Evolutionary conservation across 768 basidiomycete genomes (phyloP), one percentile per base, ranked within the genome.

Genomic region (Podaxis sp.): DNA sequence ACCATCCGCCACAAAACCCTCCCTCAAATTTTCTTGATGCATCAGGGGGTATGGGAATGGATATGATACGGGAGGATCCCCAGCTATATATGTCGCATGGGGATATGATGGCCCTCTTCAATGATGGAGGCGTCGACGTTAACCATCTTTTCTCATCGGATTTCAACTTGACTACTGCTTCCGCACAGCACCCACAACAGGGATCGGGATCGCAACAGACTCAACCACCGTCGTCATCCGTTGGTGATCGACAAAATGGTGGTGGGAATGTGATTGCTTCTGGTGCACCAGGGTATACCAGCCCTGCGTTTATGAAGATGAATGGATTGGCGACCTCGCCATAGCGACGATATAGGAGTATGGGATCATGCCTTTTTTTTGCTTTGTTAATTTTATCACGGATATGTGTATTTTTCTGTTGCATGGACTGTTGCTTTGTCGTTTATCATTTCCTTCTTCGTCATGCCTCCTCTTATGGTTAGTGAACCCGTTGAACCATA

Each of bases 51-150:
- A 68, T 74, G 71, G 70, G 73, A 26, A 77, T 84, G 77, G 83
- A 84, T 42, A 78, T 84, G 75, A 74, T 76, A 52, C 68, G 74
- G 66, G 77, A 76, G 54, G 84, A 85, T 63, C 67, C 82, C 36
- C 75, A 79, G 48, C 73, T 84, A 74, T 86, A 85, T 67, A 81
- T 88, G 81, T 79, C 81, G 6, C 79, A 82, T 42, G 75, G 79
- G 52, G 87, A 88, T 64, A 82, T 89, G 76, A 80, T 88, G 79
- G 79, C 81, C 64, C 76, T 89, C 70, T 84, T 89, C 63, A 80
- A 79, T 66, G 86, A 82, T 49, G 79, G 81, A 4, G 67, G 72
- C 5, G 76, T 83, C 71, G 80, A 77, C 58, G 74, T 75, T 30
- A 68, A 69, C 53, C 67, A 68, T 44, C 64, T 75, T 57, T 73